These are phyloP conservation scores for Gynochthodes officinalis DNA, from an alignment of 257 asterid genomes.

Conservation along the genomic window DNA sequence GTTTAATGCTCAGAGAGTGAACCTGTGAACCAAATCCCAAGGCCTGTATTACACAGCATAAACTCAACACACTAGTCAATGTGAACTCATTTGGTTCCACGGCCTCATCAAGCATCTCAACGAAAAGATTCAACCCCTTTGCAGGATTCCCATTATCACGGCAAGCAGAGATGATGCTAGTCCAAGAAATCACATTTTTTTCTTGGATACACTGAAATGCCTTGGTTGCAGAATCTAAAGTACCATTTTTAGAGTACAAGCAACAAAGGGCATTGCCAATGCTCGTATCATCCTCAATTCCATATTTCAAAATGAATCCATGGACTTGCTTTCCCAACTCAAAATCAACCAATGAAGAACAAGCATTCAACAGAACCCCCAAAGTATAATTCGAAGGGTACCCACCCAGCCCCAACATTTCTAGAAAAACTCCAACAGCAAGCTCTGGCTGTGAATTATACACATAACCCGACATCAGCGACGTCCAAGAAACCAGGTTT, in stretches of 20 bases:
- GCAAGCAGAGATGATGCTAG: slow-evolving; percentile 66
- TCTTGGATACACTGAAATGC: slow-evolving; percentile 53
- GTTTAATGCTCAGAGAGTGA: slow-evolving; percentile 61
- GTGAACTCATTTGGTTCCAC: slow-evolving; percentile 74
- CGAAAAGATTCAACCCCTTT: slow-evolving; percentile 60
- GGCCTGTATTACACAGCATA: slow-evolving; percentile 69
- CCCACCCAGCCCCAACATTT: slow-evolving; percentile 67
- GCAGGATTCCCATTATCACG: slow-evolving; percentile 71
- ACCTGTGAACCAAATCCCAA: slow-evolving; percentile 63
- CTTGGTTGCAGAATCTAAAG: slow-evolving; percentile 53
- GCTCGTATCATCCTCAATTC: slow-evolving; percentile 48
- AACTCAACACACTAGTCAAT: slow-evolving; percentile 60
- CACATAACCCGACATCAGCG: slow-evolving; percentile 74
- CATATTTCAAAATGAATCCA: slow-evolving; percentile 61
- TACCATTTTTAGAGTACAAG: slow-evolving; percentile 61
- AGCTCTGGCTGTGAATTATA: slow-evolving; percentile 49
- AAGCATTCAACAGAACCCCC: slow-evolving; percentile 65
- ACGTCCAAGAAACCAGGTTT: slow-evolving; percentile 85
- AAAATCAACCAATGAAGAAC: slow-evolving; percentile 52
- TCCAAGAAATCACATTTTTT: slow-evolving; percentile 88
- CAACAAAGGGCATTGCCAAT: slow-evolving; percentile 81
- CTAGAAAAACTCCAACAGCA: slow-evolving; percentile 51
- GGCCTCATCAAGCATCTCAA: slow-evolving; percentile 58
- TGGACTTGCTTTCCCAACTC: slow-evolving; percentile 72
- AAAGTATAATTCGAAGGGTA: slow-evolving; percentile 69